phyloP scores from a whole-genome alignment of 2,329 filamentous ascomycete species.

The Ophiostoma sp. region DNA sequence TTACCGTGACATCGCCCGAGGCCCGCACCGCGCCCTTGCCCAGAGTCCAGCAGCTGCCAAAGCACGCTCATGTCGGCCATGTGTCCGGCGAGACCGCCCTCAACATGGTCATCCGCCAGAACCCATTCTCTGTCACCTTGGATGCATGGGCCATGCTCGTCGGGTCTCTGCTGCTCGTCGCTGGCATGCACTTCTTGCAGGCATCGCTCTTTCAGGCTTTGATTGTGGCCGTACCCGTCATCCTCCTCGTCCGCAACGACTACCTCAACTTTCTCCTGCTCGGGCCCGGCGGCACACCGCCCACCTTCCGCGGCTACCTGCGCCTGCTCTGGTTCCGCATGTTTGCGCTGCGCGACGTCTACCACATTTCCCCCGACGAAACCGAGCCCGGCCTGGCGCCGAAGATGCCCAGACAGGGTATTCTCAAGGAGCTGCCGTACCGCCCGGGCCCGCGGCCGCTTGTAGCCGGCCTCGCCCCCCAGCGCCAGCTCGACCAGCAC shows the following conservation, averaged over 20 bases:
- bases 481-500: slow-evolving; percentile 69
- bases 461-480: slow-evolving; percentile 73
- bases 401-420: slow-evolving; percentile 42
- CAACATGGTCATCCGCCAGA: slow-evolving; percentile 45
- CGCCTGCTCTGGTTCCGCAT: slow-evolving; percentile 69
- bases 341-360: slow-evolving; percentile 66
- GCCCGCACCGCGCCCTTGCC: slow-evolving; percentile 12
- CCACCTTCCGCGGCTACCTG: slow-evolving; percentile 67
- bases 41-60: not conserved
- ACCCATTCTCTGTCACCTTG: slow-evolving; percentile 50
- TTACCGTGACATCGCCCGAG: slow-evolving; percentile 22
- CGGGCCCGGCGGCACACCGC: slow-evolving; percentile 74
- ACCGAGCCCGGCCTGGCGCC: slow-evolving; percentile 49
- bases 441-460: slow-evolving; percentile 59
- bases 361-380: slow-evolving; percentile 46
- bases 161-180: slow-evolving; percentile 43
- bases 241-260: slow-evolving; percentile 59
- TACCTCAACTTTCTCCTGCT: slow-evolving; percentile 71
- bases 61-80: not conserved
- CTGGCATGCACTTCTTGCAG: slow-evolving; percentile 49
- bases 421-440: slow-evolving; percentile 55
- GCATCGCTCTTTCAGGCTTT: slow-evolving; percentile 46
- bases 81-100: slow-evolving; percentile 29
- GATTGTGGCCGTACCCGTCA: slow-evolving; percentile 45
- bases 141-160: slow-evolving; percentile 46